Evolutionary conservation across 805 yeast genomes (phyloP).

Genomic region (Candida michaelii): DNA sequence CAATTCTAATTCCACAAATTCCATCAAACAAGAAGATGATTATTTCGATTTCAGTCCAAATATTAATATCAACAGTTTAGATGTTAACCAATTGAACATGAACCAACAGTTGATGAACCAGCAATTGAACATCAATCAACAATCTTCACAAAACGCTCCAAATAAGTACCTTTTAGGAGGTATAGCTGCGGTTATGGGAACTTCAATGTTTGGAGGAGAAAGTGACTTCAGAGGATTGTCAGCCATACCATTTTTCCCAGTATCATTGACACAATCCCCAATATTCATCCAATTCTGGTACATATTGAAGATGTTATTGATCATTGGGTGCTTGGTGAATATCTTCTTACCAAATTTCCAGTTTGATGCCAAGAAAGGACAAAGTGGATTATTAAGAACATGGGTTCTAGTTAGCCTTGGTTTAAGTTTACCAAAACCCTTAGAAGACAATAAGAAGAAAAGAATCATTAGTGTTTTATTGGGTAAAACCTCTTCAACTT

Average conservation of each 20-base stretch:
- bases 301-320: conserved; percentile 23
- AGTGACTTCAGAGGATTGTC: conserved; percentile 45
- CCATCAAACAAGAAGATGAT: conserved; percentile 17
- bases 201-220: conserved; percentile 51
- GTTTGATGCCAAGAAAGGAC: conserved; percentile 2
- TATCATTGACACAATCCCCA: conserved; percentile 22
- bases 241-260: conserved; percentile 42
- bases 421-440: conserved; percentile 25
- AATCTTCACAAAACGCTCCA: conserved; percentile 12
- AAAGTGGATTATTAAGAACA: conserved; percentile 11
- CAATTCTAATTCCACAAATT: conserved; percentile 3
- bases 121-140: not conserved
- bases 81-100: conserved; percentile 3
- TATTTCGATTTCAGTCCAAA: conserved; percentile 1
- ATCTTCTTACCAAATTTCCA: conserved; percentile 15
- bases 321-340: conserved; percentile 20
- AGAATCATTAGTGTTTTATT: conserved; percentile 18
- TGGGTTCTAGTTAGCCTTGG: conserved; percentile 32
- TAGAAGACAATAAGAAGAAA: conserved; percentile 17
- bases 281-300: conserved; percentile 22
- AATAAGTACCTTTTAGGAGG: conserved; percentile 62
- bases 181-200: conserved; percentile 62
- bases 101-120: conserved; percentile 10
- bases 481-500: conserved; percentile 4
- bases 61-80: conserved; percentile 2